These are phyloP conservation scores for Fusarium armeniacum DNA, from an alignment of 2,329 filamentous ascomycete species.

Conservation along the genomic window DNA sequence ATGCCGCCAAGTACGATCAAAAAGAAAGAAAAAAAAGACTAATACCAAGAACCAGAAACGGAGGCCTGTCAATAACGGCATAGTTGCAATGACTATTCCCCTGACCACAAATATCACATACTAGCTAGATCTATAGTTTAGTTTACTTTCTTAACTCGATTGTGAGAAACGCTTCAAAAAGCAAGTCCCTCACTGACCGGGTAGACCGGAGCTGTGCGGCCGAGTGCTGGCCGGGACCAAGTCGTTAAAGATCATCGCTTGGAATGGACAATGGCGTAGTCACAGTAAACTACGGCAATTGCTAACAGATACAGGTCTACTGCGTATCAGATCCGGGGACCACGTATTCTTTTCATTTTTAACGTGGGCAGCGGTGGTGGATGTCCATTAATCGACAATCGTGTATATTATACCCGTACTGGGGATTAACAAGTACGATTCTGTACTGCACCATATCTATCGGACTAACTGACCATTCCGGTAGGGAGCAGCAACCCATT, in stretches of 20 bases:
- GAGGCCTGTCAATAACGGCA: background rate
- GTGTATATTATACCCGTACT: constrained; percentile 1
- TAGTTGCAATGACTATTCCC: background rate
- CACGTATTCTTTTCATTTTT: constrained; percentile 3
- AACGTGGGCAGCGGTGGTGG: constrained; percentile 6
- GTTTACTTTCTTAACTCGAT: constrained; percentile 2
- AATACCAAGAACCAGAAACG: background rate
- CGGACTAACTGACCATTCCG: constrained; percentile 10
- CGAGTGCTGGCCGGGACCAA: constrained; percentile 37
- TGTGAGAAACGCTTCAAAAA: background rate
- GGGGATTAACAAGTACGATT: background rate
- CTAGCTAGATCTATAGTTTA: constrained; percentile 1
- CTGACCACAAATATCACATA: constrained; percentile 27
- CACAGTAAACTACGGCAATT: constrained; percentile 29
- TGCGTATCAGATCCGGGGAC: constrained; percentile 18
- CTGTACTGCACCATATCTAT: background rate
- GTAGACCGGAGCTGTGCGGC: constrained; percentile 40
- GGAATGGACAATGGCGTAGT: constrained; percentile 35
- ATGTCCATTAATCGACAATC: constrained; percentile 22
- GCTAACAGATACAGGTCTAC: constrained; percentile 23
- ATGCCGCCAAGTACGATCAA: constrained; percentile 4
- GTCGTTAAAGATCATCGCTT: constrained; percentile 19
- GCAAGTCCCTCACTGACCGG: constrained; percentile 22
- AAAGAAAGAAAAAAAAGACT: constrained; percentile 16
- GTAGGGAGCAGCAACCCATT: constrained; percentile 17